Percentiles rank a stretch among this genome's conserved stretches.
phyloP scores from a whole-genome alignment of 1,139 yeast genomes.

The Taiozyma sp. region DNA sequence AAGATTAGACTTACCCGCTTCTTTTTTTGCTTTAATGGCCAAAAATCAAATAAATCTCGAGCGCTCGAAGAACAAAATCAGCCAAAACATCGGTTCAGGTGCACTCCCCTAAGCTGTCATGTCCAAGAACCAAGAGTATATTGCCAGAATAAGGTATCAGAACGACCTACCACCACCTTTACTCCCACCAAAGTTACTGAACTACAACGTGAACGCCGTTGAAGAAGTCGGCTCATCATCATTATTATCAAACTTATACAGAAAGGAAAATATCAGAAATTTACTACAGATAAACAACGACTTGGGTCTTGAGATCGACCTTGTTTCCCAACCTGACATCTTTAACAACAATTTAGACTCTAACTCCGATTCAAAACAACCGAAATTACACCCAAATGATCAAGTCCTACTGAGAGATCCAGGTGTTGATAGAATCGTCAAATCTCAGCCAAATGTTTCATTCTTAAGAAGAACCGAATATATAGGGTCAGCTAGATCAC shows the following conservation, averaged over 20 bases:
- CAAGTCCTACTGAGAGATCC: conserved; percentile 78
- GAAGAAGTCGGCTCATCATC: conserved; percentile 52
- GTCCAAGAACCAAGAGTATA: conserved; percentile 72
- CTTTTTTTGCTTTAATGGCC: neutral
- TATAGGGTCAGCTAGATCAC: conserved; percentile 32
- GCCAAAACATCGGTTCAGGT: neutral
- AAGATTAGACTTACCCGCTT: neutral
- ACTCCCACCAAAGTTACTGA: conserved; percentile 79
- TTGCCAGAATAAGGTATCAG: conserved; percentile 79
- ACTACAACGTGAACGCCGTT: conserved; percentile 39
- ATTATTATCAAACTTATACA: conserved; percentile 66
- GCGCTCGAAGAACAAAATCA: neutral
- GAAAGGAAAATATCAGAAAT: conserved; percentile 61
- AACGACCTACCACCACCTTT: conserved; percentile 94
- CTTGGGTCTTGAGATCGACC: conserved; percentile 75
- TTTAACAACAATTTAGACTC: conserved; percentile 40
- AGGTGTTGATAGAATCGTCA: conserved; percentile 45
- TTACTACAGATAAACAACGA: conserved; percentile 66
- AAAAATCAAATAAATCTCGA: neutral
- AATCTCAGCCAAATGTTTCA: conserved; percentile 55
- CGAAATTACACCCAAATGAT: conserved; percentile 68
- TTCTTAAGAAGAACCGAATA: conserved; percentile 94
- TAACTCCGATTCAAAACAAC: conserved; percentile 42
- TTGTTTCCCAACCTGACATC: conserved; percentile 61
- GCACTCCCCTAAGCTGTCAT: conserved; percentile 13